A percentile compares a stretch with the other conserved stretches of the same genome.
phyloP scores from a whole-genome alignment of 352 stramenopile species.

The Pythium graminicola region DNA sequence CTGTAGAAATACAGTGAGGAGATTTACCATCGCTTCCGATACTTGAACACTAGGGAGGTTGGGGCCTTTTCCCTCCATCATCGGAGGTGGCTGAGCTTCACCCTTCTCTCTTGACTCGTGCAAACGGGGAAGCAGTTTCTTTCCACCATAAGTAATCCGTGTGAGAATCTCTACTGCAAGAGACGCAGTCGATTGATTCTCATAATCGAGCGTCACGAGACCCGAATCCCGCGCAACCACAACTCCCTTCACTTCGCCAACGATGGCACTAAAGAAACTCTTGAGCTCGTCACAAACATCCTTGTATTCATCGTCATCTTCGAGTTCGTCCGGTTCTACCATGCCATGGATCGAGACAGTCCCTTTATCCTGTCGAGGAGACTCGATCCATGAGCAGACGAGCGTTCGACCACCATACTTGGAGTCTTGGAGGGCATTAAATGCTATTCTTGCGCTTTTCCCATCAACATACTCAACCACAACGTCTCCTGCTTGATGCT shows the following conservation, averaged over 20 bases:
- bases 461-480: slow-evolving; percentile 13
- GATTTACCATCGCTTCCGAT: neutral
- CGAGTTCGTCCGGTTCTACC: slow-evolving; percentile 36
- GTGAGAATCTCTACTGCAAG: neutral
- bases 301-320: slow-evolving; percentile 44
- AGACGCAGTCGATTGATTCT: neutral
- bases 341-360: slow-evolving; percentile 23
- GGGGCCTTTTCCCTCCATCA: no score
- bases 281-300: slow-evolving; percentile 37
- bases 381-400: slow-evolving; percentile 9
- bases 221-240: slow-evolving; percentile 14
- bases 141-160: slow-evolving; percentile 7
- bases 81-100: neutral
- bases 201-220: slow-evolving; percentile 1
- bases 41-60: neutral
- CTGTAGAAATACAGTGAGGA: slow-evolving; percentile 28
- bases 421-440: slow-evolving; percentile 16
- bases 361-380: neutral
- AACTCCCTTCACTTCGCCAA: slow-evolving; percentile 20
- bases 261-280: slow-evolving; percentile 21
- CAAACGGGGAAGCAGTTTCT: neutral
- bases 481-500: slow-evolving; percentile 7
- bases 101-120: neutral
- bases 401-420: slow-evolving; percentile 21
- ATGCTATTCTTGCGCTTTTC: slow-evolving; percentile 7